Conservation (phyloP, 345 rosid species). For the Bruguiera parviflora region DNA sequence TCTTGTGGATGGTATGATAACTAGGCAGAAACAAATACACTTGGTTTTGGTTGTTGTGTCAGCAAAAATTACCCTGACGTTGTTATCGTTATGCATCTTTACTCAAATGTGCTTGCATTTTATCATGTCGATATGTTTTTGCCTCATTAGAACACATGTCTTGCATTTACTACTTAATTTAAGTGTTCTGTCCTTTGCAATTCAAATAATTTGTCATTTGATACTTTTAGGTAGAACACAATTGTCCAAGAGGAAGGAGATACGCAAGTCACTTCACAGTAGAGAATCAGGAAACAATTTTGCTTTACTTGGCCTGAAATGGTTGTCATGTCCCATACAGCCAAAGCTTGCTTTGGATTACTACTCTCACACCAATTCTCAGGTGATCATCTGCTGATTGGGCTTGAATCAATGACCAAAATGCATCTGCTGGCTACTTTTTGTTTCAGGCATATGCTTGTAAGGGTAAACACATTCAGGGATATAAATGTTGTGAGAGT, state of each 20-base stretch:
- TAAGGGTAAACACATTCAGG: slow-evolving; percentile 36
- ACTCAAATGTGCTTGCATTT: background rate
- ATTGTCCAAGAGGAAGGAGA: slow-evolving; percentile 13
- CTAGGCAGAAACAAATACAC: background rate
- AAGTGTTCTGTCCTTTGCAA: background rate
- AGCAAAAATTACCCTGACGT: too few species aligned
- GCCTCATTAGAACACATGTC: background rate
- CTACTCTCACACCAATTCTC: slow-evolving; percentile 13
- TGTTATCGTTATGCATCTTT: background rate
- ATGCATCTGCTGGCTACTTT: slow-evolving; percentile 47
- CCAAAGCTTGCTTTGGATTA: slow-evolving; percentile 21
- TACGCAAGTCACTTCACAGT: slow-evolving; percentile 14
- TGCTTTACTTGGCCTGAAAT: slow-evolving; percentile 24
- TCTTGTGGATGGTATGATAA: background rate
- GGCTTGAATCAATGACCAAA: slow-evolving; percentile 27
- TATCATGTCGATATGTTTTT: background rate
- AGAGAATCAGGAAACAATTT: slow-evolving; percentile 33
- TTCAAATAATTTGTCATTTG: background rate
- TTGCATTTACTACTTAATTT: background rate
- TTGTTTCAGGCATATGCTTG: slow-evolving; percentile 47
- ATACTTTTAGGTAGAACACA: slow-evolving; percentile 29
- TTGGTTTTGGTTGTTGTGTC: too few species aligned
- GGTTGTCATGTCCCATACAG: slow-evolving; percentile 22
- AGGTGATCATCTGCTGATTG: slow-evolving; percentile 13
- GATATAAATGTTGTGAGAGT: slow-evolving; percentile 35